phyloP scores from a whole-genome alignment of 139 green algal genomes.

The Nannochloris sp. region DNA sequence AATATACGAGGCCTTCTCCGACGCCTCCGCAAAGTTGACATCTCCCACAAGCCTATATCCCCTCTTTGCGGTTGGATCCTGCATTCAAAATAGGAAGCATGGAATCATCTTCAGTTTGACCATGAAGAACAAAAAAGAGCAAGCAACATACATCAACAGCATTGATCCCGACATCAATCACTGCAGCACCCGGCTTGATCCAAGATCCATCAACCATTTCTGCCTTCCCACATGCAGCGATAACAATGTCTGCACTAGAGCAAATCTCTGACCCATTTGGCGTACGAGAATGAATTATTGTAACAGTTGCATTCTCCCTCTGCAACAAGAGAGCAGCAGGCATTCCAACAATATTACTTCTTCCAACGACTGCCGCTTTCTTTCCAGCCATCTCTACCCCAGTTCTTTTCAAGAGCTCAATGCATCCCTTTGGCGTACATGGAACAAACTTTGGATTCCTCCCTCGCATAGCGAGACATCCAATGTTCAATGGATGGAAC shows the following conservation, averaged over 20 bases:
- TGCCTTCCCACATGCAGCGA: slow-evolving; percentile 78
- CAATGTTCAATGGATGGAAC: slow-evolving; percentile 91
- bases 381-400: slow-evolving; percentile 54
- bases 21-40: slow-evolving; percentile 55
- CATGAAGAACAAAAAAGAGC: not conserved
- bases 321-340: slow-evolving; percentile 74
- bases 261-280: slow-evolving; percentile 54
- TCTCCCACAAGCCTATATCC: slow-evolving; percentile 77
- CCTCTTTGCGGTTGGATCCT: slow-evolving; percentile 27
- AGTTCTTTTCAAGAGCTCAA: slow-evolving; percentile 77
- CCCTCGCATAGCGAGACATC: slow-evolving; percentile 71
- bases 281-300: slow-evolving; percentile 39
- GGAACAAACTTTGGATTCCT: slow-evolving; percentile 66
- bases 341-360: slow-evolving; percentile 90
- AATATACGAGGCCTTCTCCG: slow-evolving; percentile 53
- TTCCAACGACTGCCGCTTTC: slow-evolving; percentile 78
- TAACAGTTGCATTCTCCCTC: slow-evolving; percentile 41
- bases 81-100: not conserved
- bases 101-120: not conserved
- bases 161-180: slow-evolving; percentile 73
- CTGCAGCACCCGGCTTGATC: slow-evolving; percentile 58
- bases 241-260: slow-evolving; percentile 86
- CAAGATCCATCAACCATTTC: slow-evolving; percentile 77
- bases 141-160: slow-evolving; percentile 28
- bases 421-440: slow-evolving; percentile 82